Conservation (phyloP, 805 yeast species). For the Lachancea fermentati region DNA sequence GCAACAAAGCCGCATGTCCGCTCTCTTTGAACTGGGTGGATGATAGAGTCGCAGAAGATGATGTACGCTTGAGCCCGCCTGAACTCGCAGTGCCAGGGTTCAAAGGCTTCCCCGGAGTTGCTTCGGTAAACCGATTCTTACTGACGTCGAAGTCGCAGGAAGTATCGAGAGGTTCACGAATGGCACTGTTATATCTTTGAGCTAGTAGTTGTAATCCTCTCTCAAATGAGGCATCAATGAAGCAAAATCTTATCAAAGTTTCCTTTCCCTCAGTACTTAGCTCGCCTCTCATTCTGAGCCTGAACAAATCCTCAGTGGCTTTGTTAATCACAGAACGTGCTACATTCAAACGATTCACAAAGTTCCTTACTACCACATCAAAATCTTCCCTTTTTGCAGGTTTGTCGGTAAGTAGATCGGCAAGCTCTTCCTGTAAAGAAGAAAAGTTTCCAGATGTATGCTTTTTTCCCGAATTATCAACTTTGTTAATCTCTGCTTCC, state of each 20-base stretch:
- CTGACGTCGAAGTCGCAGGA: slow-evolving; percentile 4
- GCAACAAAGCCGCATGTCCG: slow-evolving; percentile 34
- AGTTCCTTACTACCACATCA: slow-evolving; percentile 26
- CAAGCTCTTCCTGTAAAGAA: slow-evolving; percentile 50
- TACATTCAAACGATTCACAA: slow-evolving; percentile 34
- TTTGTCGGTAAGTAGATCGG: slow-evolving; percentile 38
- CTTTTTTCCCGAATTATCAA: slow-evolving; percentile 2
- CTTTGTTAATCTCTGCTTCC: slow-evolving; percentile 45
- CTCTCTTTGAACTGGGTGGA: slow-evolving; percentile 24
- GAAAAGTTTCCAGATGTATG: slow-evolving; percentile 39
- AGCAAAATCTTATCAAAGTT: slow-evolving; percentile 62
- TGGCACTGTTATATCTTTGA: slow-evolving; percentile 19
- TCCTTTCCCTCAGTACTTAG: slow-evolving; percentile 73
- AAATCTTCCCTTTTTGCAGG: slow-evolving; percentile 23
- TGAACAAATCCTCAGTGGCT: slow-evolving; percentile 52
- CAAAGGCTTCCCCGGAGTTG: not conserved
- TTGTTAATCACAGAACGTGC: slow-evolving; percentile 40
- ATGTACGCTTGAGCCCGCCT: not conserved
- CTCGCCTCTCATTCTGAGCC: slow-evolving; percentile 48
- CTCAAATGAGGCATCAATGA: slow-evolving; percentile 65
- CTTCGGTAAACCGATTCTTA: too few relatives aligned
- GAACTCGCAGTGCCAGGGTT: not conserved
- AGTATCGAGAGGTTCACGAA: not conserved
- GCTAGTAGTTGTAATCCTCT: slow-evolving; percentile 39
- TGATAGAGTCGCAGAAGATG: slow-evolving; percentile 14